Evolutionary conservation across 352 stramenopile species (phyloP).

Genomic region (Phytophthora syringae): DNA sequence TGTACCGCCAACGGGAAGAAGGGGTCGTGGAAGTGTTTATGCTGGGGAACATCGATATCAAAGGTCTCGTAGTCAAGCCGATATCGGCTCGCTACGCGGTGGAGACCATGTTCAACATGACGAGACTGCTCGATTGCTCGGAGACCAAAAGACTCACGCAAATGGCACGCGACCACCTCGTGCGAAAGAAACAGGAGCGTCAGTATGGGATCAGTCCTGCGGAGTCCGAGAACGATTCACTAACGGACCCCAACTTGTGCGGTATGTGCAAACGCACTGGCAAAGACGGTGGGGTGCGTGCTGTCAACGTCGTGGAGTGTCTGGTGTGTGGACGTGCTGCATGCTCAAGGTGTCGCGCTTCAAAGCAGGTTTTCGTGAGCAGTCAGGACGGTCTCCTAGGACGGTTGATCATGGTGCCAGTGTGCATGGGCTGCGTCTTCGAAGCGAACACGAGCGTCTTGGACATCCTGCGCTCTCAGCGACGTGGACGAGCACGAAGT

Average conservation of each 20-base stretch:
- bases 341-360: constrained; percentile 33
- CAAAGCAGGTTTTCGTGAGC: constrained; percentile 52
- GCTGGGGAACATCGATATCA: constrained; percentile 40
- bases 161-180: constrained; percentile 43
- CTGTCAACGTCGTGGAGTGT: constrained; percentile 27
- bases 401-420: constrained; percentile 41
- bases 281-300: constrained; percentile 28
- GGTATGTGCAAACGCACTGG: constrained; percentile 28
- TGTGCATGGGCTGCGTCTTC: constrained; percentile 47
- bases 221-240: constrained; percentile 6
- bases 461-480: constrained; percentile 18
- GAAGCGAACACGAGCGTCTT: constrained; percentile 43
- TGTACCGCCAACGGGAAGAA: constrained; percentile 52
- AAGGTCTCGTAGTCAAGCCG: constrained; percentile 31
- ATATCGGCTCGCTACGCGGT: constrained; percentile 24
- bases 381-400: constrained; percentile 42
- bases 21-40: constrained; percentile 45
- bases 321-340: constrained; percentile 33
- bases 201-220: constrained; percentile 6
- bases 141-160: constrained; percentile 56
- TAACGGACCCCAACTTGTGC: constrained; percentile 13
- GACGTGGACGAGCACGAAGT: constrained; percentile 6
- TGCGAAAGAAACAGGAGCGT: constrained; percentile 15
- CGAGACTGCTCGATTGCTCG: constrained; percentile 42
- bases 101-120: constrained; percentile 41